phyloP scores from a whole-genome alignment of 1,284 basidiomycete genomes.

The Irpex rosettiformis region DNA sequence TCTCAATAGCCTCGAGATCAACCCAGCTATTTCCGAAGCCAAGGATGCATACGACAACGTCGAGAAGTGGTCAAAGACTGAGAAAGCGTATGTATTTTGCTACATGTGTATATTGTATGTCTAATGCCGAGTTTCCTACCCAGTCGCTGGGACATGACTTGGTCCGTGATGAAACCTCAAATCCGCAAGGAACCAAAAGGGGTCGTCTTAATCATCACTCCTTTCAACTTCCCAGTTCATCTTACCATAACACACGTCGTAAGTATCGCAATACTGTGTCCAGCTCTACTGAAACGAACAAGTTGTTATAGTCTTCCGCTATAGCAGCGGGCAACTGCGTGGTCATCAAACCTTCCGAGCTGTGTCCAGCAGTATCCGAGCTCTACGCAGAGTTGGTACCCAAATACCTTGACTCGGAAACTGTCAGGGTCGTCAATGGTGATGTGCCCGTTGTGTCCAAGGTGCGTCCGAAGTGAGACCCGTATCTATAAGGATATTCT shows the following conservation, averaged over 20 bases:
- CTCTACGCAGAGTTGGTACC: conserved; percentile 74
- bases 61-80: conserved; percentile 74
- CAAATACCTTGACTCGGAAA: conserved; percentile 78
- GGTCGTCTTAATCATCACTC: conserved; percentile 61
- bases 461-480: conserved; percentile 32
- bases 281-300: conserved; percentile 1
- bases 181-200: conserved; percentile 80
- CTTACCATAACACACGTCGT: conserved; percentile 54
- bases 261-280: conserved; percentile 18
- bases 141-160: conserved; percentile 32
- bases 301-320: conserved; percentile 56
- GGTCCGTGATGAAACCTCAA: conserved; percentile 52
- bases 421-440: conserved; percentile 76
- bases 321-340: conserved; percentile 79
- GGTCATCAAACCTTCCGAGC: conserved; percentile 81
- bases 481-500: no score
- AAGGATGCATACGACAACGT: conserved; percentile 65
- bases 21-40: conserved; percentile 53
- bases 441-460: conserved; percentile 72
- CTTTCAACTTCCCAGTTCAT: conserved; percentile 61
- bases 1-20: conserved; percentile 50
- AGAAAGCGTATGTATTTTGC: conserved; percentile 45
- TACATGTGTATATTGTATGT: neutral
- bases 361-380: conserved; percentile 60
- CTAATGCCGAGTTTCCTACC: conserved; percentile 18